These are phyloP conservation scores for Ephemerocybe angulata DNA, from an alignment of 768 basidiomycete genomes.

Conservation along the genomic window DNA sequence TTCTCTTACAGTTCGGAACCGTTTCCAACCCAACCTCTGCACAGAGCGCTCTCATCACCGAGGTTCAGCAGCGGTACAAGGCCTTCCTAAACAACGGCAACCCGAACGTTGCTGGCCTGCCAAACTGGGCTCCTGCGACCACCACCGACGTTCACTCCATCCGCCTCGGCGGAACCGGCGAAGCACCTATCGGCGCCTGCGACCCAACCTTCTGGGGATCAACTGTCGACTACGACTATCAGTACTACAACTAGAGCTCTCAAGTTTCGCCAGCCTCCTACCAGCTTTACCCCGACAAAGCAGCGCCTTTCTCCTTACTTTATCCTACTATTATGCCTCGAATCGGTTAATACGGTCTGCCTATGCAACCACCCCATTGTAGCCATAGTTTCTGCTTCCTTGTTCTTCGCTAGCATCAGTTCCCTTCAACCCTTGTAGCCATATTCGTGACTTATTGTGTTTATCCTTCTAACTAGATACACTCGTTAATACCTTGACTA, in stretches of 20 bases:
- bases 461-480: background rate
- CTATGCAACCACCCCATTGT: slow-evolving; percentile 14
- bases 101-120: slow-evolving; percentile 52
- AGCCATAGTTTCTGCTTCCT: slow-evolving; percentile 15
- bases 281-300: background rate
- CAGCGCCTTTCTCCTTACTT: slow-evolving; percentile 2
- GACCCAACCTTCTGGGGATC: slow-evolving; percentile 65
- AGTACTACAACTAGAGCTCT: slow-evolving; percentile 42
- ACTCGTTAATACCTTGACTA: background rate
- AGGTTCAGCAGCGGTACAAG: slow-evolving; percentile 68
- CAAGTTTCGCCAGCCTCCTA: background rate
- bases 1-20: slow-evolving; percentile 47
- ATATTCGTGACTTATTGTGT: background rate
- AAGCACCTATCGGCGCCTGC: slow-evolving; percentile 55
- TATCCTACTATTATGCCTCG: background rate
- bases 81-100: slow-evolving; percentile 60
- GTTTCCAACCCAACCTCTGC: slow-evolving; percentile 48
- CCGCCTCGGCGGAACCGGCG: slow-evolving; percentile 56
- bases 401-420: background rate
- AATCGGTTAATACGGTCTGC: background rate
- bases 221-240: slow-evolving; percentile 66
- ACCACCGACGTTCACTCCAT: slow-evolving; percentile 52
- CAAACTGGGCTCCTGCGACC: slow-evolving; percentile 53
- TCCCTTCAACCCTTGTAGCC: background rate
- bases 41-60: slow-evolving; percentile 55